Evolutionary conservation across 2,329 filamentous ascomycete genomes (phyloP).

Genomic region (Trichoderma semiorbis): DNA sequence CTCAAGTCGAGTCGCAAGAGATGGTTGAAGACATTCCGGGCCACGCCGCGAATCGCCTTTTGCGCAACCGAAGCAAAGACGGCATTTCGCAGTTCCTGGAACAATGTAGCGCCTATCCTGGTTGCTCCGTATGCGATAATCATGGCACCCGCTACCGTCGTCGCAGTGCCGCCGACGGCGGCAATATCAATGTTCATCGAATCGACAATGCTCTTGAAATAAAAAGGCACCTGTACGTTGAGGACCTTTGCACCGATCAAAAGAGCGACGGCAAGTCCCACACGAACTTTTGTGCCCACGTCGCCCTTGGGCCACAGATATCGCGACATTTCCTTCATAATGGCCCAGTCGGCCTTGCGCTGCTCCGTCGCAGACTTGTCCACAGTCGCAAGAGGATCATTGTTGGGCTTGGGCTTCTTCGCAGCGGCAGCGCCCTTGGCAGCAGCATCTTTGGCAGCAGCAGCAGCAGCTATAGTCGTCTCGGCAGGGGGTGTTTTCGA

Average conservation of each 20-base stretch:
- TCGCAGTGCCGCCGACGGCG: slow-evolving; percentile 82
- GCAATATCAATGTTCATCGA: slow-evolving; percentile 94
- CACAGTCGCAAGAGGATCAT: slow-evolving; percentile 32
- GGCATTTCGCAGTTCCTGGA: slow-evolving; percentile 91
- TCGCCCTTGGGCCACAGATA: slow-evolving; percentile 95
- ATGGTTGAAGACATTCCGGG: slow-evolving; percentile 89
- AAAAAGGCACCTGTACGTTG: slow-evolving; percentile 97
- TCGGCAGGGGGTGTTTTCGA: slow-evolving; percentile 5
- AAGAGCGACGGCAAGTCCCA: slow-evolving; percentile 77
- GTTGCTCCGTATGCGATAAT: slow-evolving; percentile 90
- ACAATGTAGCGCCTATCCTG: slow-evolving; percentile 81
- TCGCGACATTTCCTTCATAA: slow-evolving; percentile 94
- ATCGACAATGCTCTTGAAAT: slow-evolving; percentile 98
- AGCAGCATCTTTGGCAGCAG: neutral
- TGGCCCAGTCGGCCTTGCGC: slow-evolving; percentile 95
- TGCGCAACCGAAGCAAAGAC: slow-evolving; percentile 96
- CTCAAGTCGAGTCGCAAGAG: slow-evolving; percentile 82
- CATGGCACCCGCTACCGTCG: slow-evolving; percentile 85
- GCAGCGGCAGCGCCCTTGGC: slow-evolving; percentile 18
- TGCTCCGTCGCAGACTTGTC: slow-evolving; percentile 72
- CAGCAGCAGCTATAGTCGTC: neutral
- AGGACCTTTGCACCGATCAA: slow-evolving; percentile 89
- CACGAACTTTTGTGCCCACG: slow-evolving; percentile 69
- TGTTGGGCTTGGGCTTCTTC: slow-evolving; percentile 23
- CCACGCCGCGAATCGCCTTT: slow-evolving; percentile 89